A percentile compares a stretch with the other conserved stretches of the same genome.
Evolutionary conservation across 2,329 filamentous ascomycete genomes (phyloP).

Genomic region (Epichloe baconii): DNA sequence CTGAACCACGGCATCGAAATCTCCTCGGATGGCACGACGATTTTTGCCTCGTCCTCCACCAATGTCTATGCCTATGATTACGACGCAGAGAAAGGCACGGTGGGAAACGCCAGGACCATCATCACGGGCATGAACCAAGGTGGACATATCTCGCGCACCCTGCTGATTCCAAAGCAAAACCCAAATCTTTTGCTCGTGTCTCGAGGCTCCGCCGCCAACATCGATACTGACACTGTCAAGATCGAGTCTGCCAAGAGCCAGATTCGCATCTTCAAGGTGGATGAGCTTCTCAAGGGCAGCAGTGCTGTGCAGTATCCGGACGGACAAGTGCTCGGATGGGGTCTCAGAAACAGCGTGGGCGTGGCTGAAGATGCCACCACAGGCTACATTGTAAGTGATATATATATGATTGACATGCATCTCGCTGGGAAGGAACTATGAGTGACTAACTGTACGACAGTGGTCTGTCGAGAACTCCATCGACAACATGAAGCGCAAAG

Average conservation of each 20-base stretch:
- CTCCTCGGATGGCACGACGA: slow-evolving; percentile 29
- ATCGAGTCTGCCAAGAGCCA: slow-evolving; percentile 42
- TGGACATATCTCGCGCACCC: slow-evolving; percentile 50
- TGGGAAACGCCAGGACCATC: slow-evolving; percentile 30
- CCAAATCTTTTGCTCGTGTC: slow-evolving; percentile 46
- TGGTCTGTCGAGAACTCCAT: slow-evolving; percentile 54
- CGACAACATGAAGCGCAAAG: slow-evolving; percentile 42
- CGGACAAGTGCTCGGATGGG: slow-evolving; percentile 43
- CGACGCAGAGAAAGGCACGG: slow-evolving; percentile 33
- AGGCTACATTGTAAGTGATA: slow-evolving; percentile 25
- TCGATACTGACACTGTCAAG: slow-evolving; percentile 37
- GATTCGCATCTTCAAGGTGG: slow-evolving; percentile 37
- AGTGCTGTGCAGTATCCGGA: slow-evolving; percentile 26
- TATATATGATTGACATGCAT: not conserved
- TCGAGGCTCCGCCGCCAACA: slow-evolving; percentile 44
- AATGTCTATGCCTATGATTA: slow-evolving; percentile 50
- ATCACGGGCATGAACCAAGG: slow-evolving; percentile 41
- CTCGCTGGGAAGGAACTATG: not conserved
- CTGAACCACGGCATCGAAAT: slow-evolving; percentile 38
- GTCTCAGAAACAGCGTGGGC: slow-evolving; percentile 56
- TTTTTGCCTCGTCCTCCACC: slow-evolving; percentile 37
- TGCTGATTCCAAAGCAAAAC: slow-evolving; percentile 40
- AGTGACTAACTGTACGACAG: slow-evolving; percentile 2
- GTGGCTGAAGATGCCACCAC: slow-evolving; percentile 43
- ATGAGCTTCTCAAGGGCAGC: slow-evolving; percentile 13